Evolutionary conservation across 345 rosid species (phyloP), one percentile per base, ranked within the genome.

Genomic region (Bretschneidera sinensis): DNA sequence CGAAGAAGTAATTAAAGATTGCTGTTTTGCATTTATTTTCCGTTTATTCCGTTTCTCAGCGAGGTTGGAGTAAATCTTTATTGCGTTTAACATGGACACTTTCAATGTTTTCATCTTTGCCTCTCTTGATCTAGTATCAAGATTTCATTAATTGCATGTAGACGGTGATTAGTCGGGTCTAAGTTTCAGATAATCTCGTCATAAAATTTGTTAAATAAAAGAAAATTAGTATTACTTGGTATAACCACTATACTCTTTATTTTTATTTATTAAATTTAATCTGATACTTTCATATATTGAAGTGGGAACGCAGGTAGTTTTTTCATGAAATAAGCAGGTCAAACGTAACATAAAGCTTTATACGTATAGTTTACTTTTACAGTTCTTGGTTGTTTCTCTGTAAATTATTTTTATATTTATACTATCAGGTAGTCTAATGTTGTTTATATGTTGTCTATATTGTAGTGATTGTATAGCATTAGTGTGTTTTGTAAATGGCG

Each of bases 381-480:
- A 19, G 24, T 20, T 20, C 16, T 11, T 51, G 23, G 5, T 28
- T 8, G 17, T 65, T 35, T 33, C 55, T 21, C n/a, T 35, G 45
- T 13, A 11, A 17, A 21, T 49, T 49, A 9, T 49, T 17, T 20
- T 14, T n/a, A 39, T 39, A 39, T 4, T 39, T 9, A 11, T 39
- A 39, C 10, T 5, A 8, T 39, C 45, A 7, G 15, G 45, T 1
- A 39, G 45, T 39, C 45, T 39, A 9, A 24, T 34, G 2, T 9
- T 45, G 31, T 59, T 55, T 65, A 7, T 39, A 20, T 9, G n/a
- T 24, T 31, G 19, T 55, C 9, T 17, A 52, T 54, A 15, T 39
- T 53, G 25, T 53, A 53, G 45, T 58, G 15, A 53, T 34, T 9
- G 60, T 57, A 48, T 56, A 66, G 72, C 17, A 31, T 64, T 47